phyloP scores from a whole-genome alignment of 139 green algal species.

The Micractinium conductrix region DNA sequence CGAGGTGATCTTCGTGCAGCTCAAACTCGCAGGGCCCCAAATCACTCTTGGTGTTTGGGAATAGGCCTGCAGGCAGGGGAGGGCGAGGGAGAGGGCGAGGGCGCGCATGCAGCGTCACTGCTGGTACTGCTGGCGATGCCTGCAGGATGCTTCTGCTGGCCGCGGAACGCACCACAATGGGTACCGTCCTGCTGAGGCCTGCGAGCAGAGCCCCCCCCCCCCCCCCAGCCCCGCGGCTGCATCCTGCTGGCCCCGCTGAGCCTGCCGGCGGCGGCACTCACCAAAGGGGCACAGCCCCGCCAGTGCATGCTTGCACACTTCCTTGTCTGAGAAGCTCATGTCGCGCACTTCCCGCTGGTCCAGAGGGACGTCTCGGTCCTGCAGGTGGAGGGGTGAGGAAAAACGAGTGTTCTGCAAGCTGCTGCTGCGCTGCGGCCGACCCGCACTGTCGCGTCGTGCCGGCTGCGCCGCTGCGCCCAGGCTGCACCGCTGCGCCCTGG shows the following conservation, averaged over 20 bases:
- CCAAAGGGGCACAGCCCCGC: slow-evolving; percentile 79
- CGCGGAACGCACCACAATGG: too few species aligned
- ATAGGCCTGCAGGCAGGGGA: slow-evolving; percentile 50
- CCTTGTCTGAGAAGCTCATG: slow-evolving; percentile 68
- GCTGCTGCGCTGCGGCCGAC: too few species aligned
- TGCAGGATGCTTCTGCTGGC: too few species aligned
- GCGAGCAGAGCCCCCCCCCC: too few species aligned
- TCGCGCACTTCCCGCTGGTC: slow-evolving; percentile 51
- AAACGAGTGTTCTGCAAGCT: too few species aligned
- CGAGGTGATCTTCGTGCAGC: slow-evolving; percentile 80
- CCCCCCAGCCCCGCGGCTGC: not conserved
- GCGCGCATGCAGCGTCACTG: too few species aligned
- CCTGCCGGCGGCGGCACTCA: not conserved
- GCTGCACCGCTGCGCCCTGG: not conserved
- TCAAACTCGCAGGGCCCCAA: slow-evolving; percentile 77
- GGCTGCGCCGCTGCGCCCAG: too few species aligned
- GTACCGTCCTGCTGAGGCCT: too few species aligned
- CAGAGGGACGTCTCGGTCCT: slow-evolving; percentile 74
- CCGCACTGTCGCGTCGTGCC: too few species aligned
- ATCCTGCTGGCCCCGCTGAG: too few species aligned
- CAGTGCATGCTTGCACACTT: slow-evolving; percentile 86
- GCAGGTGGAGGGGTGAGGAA: not conserved
- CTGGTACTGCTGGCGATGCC: too few species aligned
- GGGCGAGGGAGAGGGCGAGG: too few species aligned
- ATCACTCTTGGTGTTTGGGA: slow-evolving; percentile 88